Evolutionary conservation across 2,329 filamentous ascomycete genomes (phyloP).

Genomic region (Colletotrichum destructivum): DNA sequence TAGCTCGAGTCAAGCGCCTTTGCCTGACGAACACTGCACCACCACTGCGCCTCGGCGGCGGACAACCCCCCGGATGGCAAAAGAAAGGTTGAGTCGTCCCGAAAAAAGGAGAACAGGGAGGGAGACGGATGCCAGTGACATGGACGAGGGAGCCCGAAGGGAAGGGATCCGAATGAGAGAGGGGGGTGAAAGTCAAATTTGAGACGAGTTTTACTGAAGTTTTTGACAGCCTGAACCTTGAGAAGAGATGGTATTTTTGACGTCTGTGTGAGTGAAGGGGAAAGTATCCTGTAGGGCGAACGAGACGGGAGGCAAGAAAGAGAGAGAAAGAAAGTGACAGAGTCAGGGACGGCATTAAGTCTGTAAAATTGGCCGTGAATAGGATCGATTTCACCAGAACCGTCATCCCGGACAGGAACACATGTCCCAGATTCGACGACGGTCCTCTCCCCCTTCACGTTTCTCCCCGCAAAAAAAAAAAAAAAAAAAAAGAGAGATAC

Average conservation of each 20-base stretch:
- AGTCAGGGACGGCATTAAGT: not conserved
- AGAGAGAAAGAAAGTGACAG: not conserved
- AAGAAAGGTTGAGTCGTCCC: slow-evolving; percentile 1
- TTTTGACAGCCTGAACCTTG: slow-evolving; percentile 34
- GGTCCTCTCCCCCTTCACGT: not conserved
- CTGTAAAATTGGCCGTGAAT: too few relatives aligned
- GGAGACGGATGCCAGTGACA: not conserved
- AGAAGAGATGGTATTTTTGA: slow-evolving; percentile 15
- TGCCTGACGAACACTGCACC: slow-evolving; percentile 9
- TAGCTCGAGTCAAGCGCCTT: slow-evolving; percentile 18
- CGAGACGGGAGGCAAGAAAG: not conserved
- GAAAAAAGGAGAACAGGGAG: not conserved
- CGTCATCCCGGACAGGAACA: not conserved
- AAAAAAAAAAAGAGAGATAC: not conserved
- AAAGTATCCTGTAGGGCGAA: not conserved
- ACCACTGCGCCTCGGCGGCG: not conserved
- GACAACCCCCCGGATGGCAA: not conserved
- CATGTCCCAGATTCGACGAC: not conserved
- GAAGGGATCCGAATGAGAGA: too few relatives aligned
- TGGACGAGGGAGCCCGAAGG: not conserved
- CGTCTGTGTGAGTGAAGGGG: slow-evolving; percentile 5
- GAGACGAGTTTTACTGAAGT: slow-evolving; percentile 37
- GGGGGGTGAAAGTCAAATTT: slow-evolving; percentile 13
- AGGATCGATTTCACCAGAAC: not conserved
- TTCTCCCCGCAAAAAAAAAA: not conserved